Evolutionary conservation across 192 early-diverging fungal species (phyloP).

Genomic region (Mortierella alpina): DNA sequence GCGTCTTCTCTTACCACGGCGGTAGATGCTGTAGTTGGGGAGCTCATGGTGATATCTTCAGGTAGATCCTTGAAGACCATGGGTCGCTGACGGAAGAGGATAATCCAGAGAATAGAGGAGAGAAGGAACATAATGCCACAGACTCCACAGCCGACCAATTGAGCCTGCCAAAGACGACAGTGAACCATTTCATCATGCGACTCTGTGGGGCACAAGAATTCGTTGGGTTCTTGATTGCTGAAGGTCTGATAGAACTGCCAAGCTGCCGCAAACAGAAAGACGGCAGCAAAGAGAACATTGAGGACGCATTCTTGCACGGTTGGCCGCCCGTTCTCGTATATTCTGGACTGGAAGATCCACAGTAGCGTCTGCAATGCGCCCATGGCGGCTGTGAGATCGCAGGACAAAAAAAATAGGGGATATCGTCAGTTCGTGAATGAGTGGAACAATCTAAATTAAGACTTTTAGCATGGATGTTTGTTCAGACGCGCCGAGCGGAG

Average conservation of each 20-base stretch:
- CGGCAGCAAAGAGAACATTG: conserved; percentile 12
- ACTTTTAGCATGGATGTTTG: neutral
- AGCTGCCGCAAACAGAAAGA: conserved; percentile 24
- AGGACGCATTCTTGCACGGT: conserved; percentile 41
- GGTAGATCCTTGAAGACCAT: conserved; percentile 34
- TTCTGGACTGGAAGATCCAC: conserved; percentile 42
- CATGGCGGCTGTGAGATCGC: conserved; percentile 9
- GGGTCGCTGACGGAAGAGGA: conserved; percentile 36
- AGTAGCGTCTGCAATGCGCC: conserved; percentile 32
- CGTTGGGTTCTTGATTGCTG: conserved; percentile 4
- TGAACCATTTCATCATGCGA: conserved; percentile 11
- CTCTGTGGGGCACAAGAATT: conserved; percentile 35
- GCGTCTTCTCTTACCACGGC: conserved; percentile 9
- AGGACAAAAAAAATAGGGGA: neutral
- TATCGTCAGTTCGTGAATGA: neutral
- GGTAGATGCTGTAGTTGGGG: conserved; percentile 8
- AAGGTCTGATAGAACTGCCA: conserved; percentile 48
- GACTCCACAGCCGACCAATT: conserved; percentile 21
- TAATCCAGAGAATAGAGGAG: conserved; percentile 17
- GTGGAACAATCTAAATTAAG: conserved; percentile 10
- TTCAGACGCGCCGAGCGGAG: no score
- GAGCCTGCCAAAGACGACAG: conserved; percentile 42
- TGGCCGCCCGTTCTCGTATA: conserved; percentile 46
- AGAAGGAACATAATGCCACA: conserved; percentile 24
- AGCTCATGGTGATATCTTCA: conserved; percentile 17